Evolutionary conservation across 192 early-diverging fungal species (phyloP), one percentile per base, ranked within the genome.

Genomic region (Pilobolus umbonatus): DNA sequence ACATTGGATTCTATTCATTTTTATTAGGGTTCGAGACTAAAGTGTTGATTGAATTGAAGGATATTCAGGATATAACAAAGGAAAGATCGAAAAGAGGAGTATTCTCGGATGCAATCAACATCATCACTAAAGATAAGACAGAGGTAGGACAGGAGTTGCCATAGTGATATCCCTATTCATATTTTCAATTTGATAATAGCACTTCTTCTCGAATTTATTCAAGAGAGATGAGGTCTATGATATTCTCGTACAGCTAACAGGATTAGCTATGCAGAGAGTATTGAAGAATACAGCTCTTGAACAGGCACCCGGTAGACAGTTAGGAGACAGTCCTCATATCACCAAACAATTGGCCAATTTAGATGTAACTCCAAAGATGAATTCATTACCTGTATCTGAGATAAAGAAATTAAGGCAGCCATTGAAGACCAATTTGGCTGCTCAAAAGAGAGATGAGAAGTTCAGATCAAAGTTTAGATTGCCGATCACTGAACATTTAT

Each of bases 1-100:
- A 93, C 67, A 64, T 96, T 32, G 91, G 88, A 76, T 99, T 98
- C 68, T 95, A 99, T 73, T 93, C 94, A 19, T 97, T 92, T 59
- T 76, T 98, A 44, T 81, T 99, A 47, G 94, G 93, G 2, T 81
- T 85, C 7, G 97, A 99, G 69, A 97, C 94, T 35, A 94, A 91
- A 68, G 72, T 98, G 28, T 79, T 93, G 43, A 72, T 99, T 44
- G 88, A 93, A 65, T 78, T 99, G 40, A 95, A 95, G 62, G 89
- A 96, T 57, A 85, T 98, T 55, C 88, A 90, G 69, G 85, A 94
- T 53, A 74, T 99, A 28, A 69, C 78, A 44, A 92, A 92, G 67
- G 90, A 96, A 45, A 88, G 85, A 60, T 90, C 90, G 5, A 98
- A 94, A 75, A 79, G 92, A 7, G 96, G 95, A n/a, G 83, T 96